Conservation (phyloP, 352 stramenopile genomes). For the Pythium biforme region DNA sequence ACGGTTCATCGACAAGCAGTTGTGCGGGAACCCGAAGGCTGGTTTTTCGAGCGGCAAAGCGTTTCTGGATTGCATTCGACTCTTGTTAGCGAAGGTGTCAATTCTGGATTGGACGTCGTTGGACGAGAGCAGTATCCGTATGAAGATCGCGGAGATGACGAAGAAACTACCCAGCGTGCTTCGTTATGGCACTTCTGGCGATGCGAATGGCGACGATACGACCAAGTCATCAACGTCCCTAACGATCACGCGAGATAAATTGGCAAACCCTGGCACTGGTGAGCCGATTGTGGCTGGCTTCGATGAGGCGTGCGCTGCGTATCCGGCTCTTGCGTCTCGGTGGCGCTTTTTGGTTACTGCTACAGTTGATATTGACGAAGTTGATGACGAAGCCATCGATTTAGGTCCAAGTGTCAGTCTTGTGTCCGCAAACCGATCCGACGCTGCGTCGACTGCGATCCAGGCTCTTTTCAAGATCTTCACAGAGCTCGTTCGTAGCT, state of each 20-base stretch:
- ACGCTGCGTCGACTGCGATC: slow-evolving; percentile 26
- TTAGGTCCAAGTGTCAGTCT: slow-evolving; percentile 36
- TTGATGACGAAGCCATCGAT: slow-evolving; percentile 51
- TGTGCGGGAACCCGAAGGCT: slow-evolving; percentile 26
- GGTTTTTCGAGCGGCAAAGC: slow-evolving; percentile 44
- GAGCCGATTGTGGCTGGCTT: slow-evolving; percentile 35
- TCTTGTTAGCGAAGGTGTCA: slow-evolving; percentile 72
- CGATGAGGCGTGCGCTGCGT: slow-evolving; percentile 28
- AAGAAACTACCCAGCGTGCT: slow-evolving; percentile 46
- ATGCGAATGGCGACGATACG: slow-evolving; percentile 38
- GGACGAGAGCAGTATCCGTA: slow-evolving; percentile 47
- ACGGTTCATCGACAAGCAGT: slow-evolving; percentile 32
- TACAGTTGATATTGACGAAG: slow-evolving; percentile 25
- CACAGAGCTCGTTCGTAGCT: slow-evolving; percentile 25
- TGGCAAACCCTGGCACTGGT: slow-evolving; percentile 37
- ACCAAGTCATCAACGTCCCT: slow-evolving; percentile 27
- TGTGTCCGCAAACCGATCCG: slow-evolving; percentile 17
- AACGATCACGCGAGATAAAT: slow-evolving; percentile 11
- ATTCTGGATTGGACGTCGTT: slow-evolving; percentile 77
- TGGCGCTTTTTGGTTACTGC: slow-evolving; percentile 31
- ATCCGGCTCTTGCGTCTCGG: slow-evolving; percentile 34
- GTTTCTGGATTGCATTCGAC: slow-evolving; percentile 68
- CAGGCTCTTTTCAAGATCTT: slow-evolving; percentile 37
- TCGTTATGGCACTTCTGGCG: slow-evolving; percentile 31
- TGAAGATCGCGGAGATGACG: slow-evolving; percentile 53